These are phyloP conservation scores for Daldinia childiae DNA, from an alignment of 495 filamentous ascomycete species.

Conservation along the genomic window DNA sequence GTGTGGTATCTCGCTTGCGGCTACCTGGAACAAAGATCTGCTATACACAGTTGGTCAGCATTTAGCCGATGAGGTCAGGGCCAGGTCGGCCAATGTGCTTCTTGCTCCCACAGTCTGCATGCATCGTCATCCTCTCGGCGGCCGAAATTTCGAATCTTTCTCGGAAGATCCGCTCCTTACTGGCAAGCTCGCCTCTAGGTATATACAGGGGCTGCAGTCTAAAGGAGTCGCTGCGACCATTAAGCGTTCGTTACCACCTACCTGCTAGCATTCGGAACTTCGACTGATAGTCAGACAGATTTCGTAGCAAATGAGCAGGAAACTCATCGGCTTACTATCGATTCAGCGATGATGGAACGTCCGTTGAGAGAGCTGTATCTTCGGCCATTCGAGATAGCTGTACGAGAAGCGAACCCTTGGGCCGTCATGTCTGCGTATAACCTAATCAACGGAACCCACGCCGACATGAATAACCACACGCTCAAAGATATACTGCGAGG, in stretches of 20 bases:
- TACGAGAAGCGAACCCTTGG: slow-evolving; percentile 79
- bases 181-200: slow-evolving; percentile 76
- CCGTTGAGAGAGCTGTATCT: slow-evolving; percentile 85
- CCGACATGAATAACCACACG: slow-evolving; percentile 75
- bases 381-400: slow-evolving; percentile 81
- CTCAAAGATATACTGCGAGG: slow-evolving; percentile 77
- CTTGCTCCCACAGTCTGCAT: slow-evolving; percentile 85
- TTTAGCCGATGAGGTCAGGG: slow-evolving; percentile 75
- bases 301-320: slow-evolving; percentile 90
- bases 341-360: slow-evolving; percentile 74
- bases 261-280: slow-evolving; percentile 5
- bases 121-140: slow-evolving; percentile 82
- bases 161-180: slow-evolving; percentile 84
- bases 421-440: slow-evolving; percentile 90
- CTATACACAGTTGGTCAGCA: slow-evolving; percentile 73
- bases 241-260: slow-evolving; percentile 65
- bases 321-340: slow-evolving; percentile 76
- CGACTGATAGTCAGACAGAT: slow-evolving; percentile 56
- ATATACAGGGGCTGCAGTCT: slow-evolving; percentile 78
- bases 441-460: slow-evolving; percentile 79
- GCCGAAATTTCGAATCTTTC: slow-evolving; percentile 87
- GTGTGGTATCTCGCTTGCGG: slow-evolving; percentile 78
- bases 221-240: slow-evolving; percentile 79
- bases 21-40: slow-evolving; percentile 79
- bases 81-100: slow-evolving; percentile 76